Conservation (phyloP, 345 rosid species). For the Sonneratia alba region DNA sequence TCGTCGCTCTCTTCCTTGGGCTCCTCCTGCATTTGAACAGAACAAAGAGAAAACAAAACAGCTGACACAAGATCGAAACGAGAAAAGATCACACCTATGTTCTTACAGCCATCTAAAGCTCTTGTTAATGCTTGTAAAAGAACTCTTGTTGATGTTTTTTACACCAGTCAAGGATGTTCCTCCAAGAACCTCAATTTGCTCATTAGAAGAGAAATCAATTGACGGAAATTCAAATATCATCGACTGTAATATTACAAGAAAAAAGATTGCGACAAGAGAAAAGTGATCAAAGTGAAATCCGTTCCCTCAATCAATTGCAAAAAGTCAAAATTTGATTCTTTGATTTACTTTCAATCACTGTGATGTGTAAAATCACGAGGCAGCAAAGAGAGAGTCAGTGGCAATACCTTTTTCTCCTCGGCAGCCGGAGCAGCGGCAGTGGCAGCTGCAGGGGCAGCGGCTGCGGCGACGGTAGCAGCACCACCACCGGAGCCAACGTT, state of each 20-base stretch:
- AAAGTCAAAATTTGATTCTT: neutral
- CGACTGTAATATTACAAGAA: neutral
- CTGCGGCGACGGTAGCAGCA: slow-evolving; percentile 18
- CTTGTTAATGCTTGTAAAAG: neutral
- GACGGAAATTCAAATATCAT: neutral
- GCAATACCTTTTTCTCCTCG: slow-evolving; percentile 34
- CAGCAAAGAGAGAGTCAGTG: neutral
- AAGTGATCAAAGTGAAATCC: neutral
- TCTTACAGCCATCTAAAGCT: neutral
- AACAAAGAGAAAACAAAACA: neutral
- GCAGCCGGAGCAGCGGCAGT: slow-evolving; percentile 30
- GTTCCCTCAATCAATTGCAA: neutral
- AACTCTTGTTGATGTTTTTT: neutral
- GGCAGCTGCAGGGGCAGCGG: slow-evolving; percentile 20
- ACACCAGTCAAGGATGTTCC: neutral
- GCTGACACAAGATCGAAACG: neutral
- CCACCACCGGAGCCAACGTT: slow-evolving; percentile 45
- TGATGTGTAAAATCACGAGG: neutral
- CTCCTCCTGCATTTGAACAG: slow-evolving; percentile 22
- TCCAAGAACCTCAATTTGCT: neutral
- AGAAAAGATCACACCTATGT: neutral
- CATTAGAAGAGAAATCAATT: neutral
- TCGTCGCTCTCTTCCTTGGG: slow-evolving; percentile 37
- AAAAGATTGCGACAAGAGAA: neutral
- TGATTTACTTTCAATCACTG: too few species aligned